These are phyloP conservation scores for Phytophthora pinifolia DNA, from an alignment of 352 stramenopile species.

Conservation along the genomic window DNA sequence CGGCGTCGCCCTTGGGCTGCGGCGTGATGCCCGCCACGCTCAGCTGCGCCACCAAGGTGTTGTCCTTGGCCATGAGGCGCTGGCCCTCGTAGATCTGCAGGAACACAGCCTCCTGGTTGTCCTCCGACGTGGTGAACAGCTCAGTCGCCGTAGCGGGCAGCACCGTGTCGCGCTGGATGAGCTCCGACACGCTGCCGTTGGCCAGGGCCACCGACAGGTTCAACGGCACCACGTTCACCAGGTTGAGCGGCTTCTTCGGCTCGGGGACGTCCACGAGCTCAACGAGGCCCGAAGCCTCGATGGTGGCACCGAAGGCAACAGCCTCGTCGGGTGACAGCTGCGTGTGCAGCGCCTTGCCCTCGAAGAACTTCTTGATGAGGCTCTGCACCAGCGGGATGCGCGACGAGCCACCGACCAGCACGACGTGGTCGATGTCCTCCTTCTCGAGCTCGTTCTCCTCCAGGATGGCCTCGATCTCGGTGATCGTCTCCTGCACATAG, in stretches of 20 bases:
- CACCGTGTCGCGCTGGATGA: conserved; percentile 92
- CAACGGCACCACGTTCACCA: conserved; percentile 93
- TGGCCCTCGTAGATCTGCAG: conserved; percentile 96
- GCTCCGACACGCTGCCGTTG: conserved; percentile 91
- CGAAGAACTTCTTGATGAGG: conserved; percentile 84
- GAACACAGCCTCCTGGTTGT: conserved; percentile 92
- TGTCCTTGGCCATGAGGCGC: conserved; percentile 97
- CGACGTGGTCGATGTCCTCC: conserved; percentile 93
- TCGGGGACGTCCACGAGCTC: conserved; percentile 73
- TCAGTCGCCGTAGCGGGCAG: conserved; percentile 83
- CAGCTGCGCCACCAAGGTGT: conserved; percentile 92
- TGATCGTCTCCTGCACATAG: conserved; percentile 92
- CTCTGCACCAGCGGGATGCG: conserved; percentile 96
- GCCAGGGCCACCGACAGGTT: conserved; percentile 91
- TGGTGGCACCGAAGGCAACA: conserved; percentile 88
- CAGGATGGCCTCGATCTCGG: conserved; percentile 87
- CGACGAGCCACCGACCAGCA: conserved; percentile 96
- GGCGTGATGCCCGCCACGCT: conserved; percentile 88
- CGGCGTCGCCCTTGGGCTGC: conserved; percentile 88
- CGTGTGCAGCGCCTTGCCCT: conserved; percentile 78
- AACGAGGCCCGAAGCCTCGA: conserved; percentile 71
- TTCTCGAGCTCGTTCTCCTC: conserved; percentile 79
- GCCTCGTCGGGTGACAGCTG: conserved; percentile 91
- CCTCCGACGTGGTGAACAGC: conserved; percentile 88
- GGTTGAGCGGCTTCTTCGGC: conserved; percentile 59